Percentiles rank a stretch among this genome's conserved stretches.
These are phyloP conservation scores for Gymnopilus junonius DNA, from an alignment of 768 basidiomycete genomes.

Conservation along the genomic window DNA sequence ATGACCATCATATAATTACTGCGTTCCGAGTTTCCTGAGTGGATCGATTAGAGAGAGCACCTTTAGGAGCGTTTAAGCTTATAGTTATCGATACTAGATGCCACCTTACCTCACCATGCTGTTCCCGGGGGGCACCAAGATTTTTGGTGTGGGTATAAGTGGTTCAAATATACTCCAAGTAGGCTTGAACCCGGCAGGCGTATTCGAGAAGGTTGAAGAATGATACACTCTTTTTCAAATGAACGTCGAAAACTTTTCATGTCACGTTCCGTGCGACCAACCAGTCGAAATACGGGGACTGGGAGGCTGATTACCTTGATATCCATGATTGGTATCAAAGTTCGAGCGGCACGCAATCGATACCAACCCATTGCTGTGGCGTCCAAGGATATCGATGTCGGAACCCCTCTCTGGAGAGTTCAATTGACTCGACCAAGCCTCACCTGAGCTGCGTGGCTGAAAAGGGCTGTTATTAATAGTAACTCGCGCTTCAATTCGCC, in stretches of 20 bases:
- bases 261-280: slow-evolving; percentile 1
- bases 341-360: background rate
- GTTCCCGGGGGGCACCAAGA: background rate
- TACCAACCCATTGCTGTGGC: background rate
- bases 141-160: background rate
- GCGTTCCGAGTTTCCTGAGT: background rate
- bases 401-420: background rate
- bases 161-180: slow-evolving; percentile 4
- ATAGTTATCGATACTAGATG: background rate
- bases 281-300: background rate
- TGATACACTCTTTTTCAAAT: background rate
- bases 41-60: background rate
- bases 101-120: slow-evolving; percentile 2
- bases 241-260: slow-evolving; percentile 1
- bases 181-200: background rate
- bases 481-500: slow-evolving; percentile 3
- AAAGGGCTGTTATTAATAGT: background rate
- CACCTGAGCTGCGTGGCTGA: background rate
- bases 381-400: background rate
- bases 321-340: background rate
- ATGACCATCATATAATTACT: too few species aligned
- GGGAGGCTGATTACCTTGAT: background rate
- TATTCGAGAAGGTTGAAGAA: background rate
- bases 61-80: background rate
- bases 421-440: background rate